Conservation (phyloP, 106 monocot genomes). For the Dendrobium huoshanense region DNA sequence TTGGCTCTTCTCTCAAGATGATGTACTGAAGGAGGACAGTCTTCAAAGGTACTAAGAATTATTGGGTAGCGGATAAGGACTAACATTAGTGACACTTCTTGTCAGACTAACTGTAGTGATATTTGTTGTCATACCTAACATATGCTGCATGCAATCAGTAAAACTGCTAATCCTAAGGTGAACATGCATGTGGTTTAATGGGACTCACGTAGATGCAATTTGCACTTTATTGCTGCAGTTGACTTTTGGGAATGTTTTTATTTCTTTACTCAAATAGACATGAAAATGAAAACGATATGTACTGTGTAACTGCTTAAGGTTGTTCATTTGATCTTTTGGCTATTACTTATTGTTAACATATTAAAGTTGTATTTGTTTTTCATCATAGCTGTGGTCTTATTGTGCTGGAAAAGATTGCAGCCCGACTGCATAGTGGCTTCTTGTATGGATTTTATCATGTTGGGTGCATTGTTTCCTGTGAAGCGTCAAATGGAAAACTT, state of each 20-base stretch:
- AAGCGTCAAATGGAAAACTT: too few species aligned
- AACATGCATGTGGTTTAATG: too few species aligned
- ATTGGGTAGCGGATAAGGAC: not conserved
- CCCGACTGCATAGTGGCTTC: too few species aligned
- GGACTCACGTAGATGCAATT: not conserved
- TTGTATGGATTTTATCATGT: too few species aligned
- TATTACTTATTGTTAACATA: not conserved
- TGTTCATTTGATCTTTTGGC: not conserved
- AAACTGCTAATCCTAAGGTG: too few species aligned
- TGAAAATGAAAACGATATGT: not conserved
- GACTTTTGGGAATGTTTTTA: not conserved
- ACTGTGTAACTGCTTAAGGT: not conserved
- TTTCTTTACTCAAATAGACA: not conserved
- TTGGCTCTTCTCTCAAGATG: constrained; percentile 35
- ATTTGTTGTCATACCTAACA: not conserved
- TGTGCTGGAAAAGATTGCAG: too few species aligned
- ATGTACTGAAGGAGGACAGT: constrained; percentile 36
- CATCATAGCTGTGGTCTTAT: too few species aligned
- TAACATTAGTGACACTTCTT: not conserved
- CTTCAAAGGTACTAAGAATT: constrained; percentile 40
- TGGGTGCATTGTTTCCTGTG: too few species aligned
- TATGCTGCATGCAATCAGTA: not conserved
- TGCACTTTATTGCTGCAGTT: constrained; percentile 1
- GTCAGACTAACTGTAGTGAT: not conserved
- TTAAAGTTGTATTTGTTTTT: too few species aligned